Conservation (phyloP, 306 rosid genomes). For the Elaeagnus macrophylla region DNA sequence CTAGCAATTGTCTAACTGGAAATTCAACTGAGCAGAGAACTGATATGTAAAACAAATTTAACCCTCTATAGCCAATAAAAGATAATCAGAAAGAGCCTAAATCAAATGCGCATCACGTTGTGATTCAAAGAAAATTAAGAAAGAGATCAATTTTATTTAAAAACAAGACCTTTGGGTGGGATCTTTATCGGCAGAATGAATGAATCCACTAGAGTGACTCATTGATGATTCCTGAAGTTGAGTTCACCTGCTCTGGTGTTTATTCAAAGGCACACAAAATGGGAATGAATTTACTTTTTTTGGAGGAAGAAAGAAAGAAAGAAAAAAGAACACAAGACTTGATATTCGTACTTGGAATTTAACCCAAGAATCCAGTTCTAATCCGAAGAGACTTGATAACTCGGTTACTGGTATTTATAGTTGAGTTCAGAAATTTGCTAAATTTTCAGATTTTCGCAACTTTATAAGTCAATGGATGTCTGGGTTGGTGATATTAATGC, state of each 20-base stretch:
- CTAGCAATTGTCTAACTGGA: too few relatives aligned
- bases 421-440: constrained; percentile 4
- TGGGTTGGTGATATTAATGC: neutral
- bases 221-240: constrained; percentile 38
- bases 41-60: too few relatives aligned
- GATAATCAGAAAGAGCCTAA: neutral
- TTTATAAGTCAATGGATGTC: constrained; percentile 4
- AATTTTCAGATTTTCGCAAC: constrained; percentile 8
- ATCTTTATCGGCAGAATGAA: constrained; percentile 71
- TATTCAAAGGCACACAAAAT: neutral
- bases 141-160: neutral
- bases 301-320: too few relatives aligned
- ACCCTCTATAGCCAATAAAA: neutral
- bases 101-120: constrained; percentile 2
- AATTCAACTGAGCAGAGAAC: too few relatives aligned
- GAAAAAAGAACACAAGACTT: too few relatives aligned
- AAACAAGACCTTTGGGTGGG: constrained; percentile 67
- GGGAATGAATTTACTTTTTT: too few relatives aligned
- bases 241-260: constrained; percentile 5
- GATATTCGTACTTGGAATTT: neutral
- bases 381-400: too few relatives aligned
- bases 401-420: constrained; percentile 5
- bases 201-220: constrained; percentile 96
- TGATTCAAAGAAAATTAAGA: neutral
- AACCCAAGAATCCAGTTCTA: neutral